A percentile compares a stretch with the other conserved stretches of the same genome.
phyloP scores from a whole-genome alignment of 176 grass and related monocot genomes.

The Puccinellia tenuiflora region DNA sequence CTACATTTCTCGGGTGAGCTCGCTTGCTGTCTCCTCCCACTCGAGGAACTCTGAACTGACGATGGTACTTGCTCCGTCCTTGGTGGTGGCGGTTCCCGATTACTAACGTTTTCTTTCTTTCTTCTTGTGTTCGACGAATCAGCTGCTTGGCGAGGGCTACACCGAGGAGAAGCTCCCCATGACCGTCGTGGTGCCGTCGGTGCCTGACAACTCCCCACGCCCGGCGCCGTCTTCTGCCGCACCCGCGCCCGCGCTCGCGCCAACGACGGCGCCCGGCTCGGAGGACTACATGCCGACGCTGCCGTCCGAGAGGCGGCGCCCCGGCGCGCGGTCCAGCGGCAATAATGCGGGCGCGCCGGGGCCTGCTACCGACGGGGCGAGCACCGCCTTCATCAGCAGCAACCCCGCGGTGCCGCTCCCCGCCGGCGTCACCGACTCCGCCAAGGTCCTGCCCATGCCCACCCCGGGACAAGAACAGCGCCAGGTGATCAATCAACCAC shows the following conservation, averaged over 20 bases:
- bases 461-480: slow-evolving; percentile 37
- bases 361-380: slow-evolving; percentile 28
- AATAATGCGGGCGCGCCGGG: background rate
- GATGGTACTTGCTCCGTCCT: too few relatives aligned
- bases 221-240: background rate
- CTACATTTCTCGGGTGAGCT: background rate
- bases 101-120: background rate
- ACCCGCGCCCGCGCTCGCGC: background rate
- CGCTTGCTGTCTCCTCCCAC: too few relatives aligned
- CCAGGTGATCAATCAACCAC: slow-evolving; percentile 15
- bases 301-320: slow-evolving; percentile 40
- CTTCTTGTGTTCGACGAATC: background rate
- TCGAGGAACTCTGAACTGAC: too few relatives aligned
- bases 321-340: background rate
- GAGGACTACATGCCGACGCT: slow-evolving; percentile 54
- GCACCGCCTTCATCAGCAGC: slow-evolving; percentile 81
- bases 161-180: slow-evolving; percentile 44
- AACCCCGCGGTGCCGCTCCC: slow-evolving; percentile 81
- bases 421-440: slow-evolving; percentile 62
- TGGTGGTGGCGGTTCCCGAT: background rate
- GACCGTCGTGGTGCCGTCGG: slow-evolving; percentile 35
- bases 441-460: slow-evolving; percentile 67
- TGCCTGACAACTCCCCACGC: slow-evolving; percentile 38
- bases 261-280: background rate
- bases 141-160: slow-evolving; percentile 3